Evolutionary conservation across 106 monocot species (phyloP).

Genomic region (Chionographis japonica): DNA sequence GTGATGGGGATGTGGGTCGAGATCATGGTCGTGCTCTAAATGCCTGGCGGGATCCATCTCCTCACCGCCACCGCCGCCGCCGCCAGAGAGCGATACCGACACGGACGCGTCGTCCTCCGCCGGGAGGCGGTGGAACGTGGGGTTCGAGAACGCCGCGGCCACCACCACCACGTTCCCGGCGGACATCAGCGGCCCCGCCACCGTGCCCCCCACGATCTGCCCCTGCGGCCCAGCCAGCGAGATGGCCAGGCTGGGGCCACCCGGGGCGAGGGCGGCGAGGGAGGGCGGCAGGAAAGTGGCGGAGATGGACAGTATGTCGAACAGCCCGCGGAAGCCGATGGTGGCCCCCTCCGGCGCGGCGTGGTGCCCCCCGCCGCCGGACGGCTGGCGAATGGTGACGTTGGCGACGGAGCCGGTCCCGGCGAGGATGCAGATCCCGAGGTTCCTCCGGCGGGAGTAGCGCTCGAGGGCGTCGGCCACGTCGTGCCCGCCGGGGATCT

Average conservation of each 20-base stretch:
- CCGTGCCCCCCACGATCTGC: constrained; percentile 28
- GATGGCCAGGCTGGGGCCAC: constrained; percentile 3
- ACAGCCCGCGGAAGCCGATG: constrained; percentile 13
- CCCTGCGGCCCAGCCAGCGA: constrained; percentile 31
- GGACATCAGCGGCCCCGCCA: constrained; percentile 27
- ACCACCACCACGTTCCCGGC: constrained; percentile 28
- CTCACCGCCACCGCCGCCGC: constrained; percentile 5
- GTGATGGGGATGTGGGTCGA: not conserved
- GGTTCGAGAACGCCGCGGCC: constrained; percentile 19
- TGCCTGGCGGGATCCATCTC: not conserved
- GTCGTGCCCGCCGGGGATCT: constrained; percentile 61
- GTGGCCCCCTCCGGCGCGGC: not conserved
- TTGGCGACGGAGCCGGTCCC: constrained; percentile 53
- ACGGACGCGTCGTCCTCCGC: constrained; percentile 18
- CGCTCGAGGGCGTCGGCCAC: constrained; percentile 31
- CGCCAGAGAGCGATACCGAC: constrained; percentile 5
- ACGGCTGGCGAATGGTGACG: constrained; percentile 46
- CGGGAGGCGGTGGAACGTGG: constrained; percentile 23
- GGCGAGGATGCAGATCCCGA: constrained; percentile 56
- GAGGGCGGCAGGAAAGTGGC: constrained; percentile 32
- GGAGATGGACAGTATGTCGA: constrained; percentile 35
- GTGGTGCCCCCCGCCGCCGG: not conserved
- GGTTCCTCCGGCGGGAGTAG: constrained; percentile 41
- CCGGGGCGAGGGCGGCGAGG: constrained; percentile 1
- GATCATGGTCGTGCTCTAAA: not conserved